Conservation (phyloP, 495 filamentous ascomycete species). For the Aspergillus leporis region DNA sequence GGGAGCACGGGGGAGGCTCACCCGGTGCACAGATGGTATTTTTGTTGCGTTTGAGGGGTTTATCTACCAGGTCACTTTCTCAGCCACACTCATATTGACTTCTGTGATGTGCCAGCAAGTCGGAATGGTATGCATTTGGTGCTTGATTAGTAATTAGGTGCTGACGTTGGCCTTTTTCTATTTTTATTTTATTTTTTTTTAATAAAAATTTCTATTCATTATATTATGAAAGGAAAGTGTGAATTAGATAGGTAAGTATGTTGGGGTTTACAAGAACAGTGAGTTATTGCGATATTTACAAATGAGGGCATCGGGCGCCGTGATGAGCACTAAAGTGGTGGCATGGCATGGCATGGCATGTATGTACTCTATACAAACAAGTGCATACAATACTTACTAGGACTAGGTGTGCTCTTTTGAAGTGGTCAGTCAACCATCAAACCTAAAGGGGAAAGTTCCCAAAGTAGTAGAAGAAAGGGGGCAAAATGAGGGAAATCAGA, state of each 20-base stretch:
- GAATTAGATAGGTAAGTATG: background rate
- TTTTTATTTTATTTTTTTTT: background rate
- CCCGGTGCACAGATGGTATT: background rate
- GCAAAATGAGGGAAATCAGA: background rate
- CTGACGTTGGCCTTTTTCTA: background rate
- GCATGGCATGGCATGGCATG: background rate
- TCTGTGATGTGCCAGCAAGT: background rate
- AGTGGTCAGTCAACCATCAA: background rate
- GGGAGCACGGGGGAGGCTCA: background rate
- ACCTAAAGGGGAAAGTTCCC: background rate
- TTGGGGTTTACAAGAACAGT: background rate
- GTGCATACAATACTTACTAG: too few species aligned
- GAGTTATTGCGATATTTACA: conserved; percentile 2
- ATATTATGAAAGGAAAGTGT: background rate
- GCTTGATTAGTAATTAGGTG: background rate
- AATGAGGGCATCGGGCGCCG: background rate
- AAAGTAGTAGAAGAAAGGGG: conserved; percentile 2
- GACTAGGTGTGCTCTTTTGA: background rate
- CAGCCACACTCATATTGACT: background rate
- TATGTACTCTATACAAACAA: too few species aligned
- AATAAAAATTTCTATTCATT: background rate
- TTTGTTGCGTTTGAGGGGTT: background rate
- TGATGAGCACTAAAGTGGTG: background rate
- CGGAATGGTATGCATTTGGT: background rate
- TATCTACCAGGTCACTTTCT: background rate